phyloP scores from a whole-genome alignment of 129 eudicot genomes.

The Saposhnikovia divaricata region DNA sequence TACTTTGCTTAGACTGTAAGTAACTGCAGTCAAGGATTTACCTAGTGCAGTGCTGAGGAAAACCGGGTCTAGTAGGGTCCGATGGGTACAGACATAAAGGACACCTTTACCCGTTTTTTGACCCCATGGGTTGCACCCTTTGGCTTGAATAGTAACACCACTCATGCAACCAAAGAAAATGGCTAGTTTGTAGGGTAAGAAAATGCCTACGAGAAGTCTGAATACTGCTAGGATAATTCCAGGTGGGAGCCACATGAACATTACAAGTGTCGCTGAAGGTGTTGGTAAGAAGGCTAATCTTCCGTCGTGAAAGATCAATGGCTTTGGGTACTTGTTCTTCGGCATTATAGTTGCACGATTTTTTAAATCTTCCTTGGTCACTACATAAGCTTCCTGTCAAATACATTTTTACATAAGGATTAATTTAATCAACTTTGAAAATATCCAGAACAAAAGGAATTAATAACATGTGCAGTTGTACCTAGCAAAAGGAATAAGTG shows the following conservation, averaged over 20 bases:
- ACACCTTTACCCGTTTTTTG: constrained; percentile 46
- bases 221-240: constrained; percentile 50
- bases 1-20: constrained; percentile 74
- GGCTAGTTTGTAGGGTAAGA: constrained; percentile 47
- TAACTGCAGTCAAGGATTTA: constrained; percentile 67
- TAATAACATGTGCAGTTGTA: background rate
- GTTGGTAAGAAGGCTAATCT: constrained; percentile 86
- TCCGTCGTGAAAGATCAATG: constrained; percentile 84
- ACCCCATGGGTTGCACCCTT: constrained; percentile 19
- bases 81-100: constrained; percentile 79
- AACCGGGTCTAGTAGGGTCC: constrained; percentile 83
- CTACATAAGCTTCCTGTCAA: constrained; percentile 74
- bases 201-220: constrained; percentile 48
- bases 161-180: constrained; percentile 38
- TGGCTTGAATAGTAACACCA: constrained; percentile 35
- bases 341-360: constrained; percentile 47
- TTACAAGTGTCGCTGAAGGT: constrained; percentile 52
- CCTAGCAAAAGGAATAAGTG: background rate
- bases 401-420: too few species aligned
- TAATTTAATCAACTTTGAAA: background rate
- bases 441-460: background rate
- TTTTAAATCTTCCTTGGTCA: constrained; percentile 49
- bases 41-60: constrained; percentile 46
- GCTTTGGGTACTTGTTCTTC: constrained; percentile 69
- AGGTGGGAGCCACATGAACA: constrained; percentile 86